These are phyloP conservation scores for Rheum nobile DNA, from an alignment of 148 eudicot species.

Conservation along the genomic window DNA sequence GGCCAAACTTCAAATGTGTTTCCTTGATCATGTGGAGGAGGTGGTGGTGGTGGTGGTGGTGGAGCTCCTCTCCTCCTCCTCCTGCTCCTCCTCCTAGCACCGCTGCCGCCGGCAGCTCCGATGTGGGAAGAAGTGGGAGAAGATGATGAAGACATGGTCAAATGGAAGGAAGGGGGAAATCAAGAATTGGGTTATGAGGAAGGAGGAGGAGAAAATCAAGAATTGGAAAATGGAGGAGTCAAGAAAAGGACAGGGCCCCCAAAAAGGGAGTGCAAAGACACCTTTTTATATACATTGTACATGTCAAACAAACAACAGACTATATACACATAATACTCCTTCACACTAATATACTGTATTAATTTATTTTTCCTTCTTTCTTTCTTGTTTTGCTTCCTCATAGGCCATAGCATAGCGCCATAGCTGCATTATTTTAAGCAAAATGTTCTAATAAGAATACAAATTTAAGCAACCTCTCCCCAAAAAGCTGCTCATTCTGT, in stretches of 20 bases:
- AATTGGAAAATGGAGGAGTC: neutral
- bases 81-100: neutral
- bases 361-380: too few species aligned
- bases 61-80: conserved; percentile 12
- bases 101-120: conserved; percentile 4
- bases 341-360: too few species aligned
- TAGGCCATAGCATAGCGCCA: too few species aligned
- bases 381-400: too few species aligned
- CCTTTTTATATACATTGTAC: neutral
- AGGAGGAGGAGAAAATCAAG: neutral
- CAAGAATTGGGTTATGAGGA: neutral
- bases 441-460: too few species aligned
- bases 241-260: neutral
- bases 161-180: neutral
- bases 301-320: neutral
- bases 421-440: too few species aligned
- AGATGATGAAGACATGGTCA: conserved; percentile 10
- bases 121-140: conserved; percentile 2
- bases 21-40: conserved; percentile 22
- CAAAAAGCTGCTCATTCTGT: too few species aligned
- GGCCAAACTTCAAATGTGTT: conserved; percentile 60
- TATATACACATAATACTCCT: too few species aligned
- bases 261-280: neutral
- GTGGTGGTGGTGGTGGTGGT: neutral
- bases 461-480: too few species aligned